A percentile compares a stretch with the other conserved stretches of the same genome.
Evolutionary conservation across 768 basidiomycete species (phyloP).

Genomic region (Lentinula boryana): DNA sequence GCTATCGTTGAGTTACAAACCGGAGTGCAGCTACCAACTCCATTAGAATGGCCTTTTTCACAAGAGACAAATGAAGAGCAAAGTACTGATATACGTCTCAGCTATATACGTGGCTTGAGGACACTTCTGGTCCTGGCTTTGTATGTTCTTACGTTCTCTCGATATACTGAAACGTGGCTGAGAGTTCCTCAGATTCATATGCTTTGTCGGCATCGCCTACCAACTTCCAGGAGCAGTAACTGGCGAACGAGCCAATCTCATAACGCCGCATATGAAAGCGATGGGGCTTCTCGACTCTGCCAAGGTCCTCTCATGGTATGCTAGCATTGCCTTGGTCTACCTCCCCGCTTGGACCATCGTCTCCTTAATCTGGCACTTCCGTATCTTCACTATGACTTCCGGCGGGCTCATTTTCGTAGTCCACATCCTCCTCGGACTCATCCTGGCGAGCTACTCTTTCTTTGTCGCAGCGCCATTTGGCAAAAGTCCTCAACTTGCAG

Average conservation of each 20-base stretch:
- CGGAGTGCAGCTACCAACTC: slow-evolving; percentile 46
- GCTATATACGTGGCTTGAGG: slow-evolving; percentile 54
- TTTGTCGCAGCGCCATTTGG: slow-evolving; percentile 66
- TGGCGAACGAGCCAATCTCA: slow-evolving; percentile 54
- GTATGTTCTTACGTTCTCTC: slow-evolving; percentile 28
- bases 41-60: slow-evolving; percentile 70
- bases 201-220: slow-evolving; percentile 69
- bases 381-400: slow-evolving; percentile 59
- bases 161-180: background rate
- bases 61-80: slow-evolving; percentile 65
- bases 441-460: slow-evolving; percentile 67
- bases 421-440: slow-evolving; percentile 62
- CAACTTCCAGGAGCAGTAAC: slow-evolving; percentile 71
- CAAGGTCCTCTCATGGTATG: slow-evolving; percentile 64
- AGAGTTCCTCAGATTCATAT: slow-evolving; percentile 46
- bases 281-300: slow-evolving; percentile 77
- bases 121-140: slow-evolving; percentile 61
- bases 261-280: slow-evolving; percentile 71
- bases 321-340: slow-evolving; percentile 59
- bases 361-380: slow-evolving; percentile 56
- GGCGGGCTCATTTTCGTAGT: slow-evolving; percentile 54
- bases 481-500: slow-evolving; percentile 67
- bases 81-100: slow-evolving; percentile 44
- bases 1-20: slow-evolving; percentile 69
- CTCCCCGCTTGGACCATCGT: slow-evolving; percentile 75